Conservation (phyloP, 768 basidiomycete genomes). For the Tephrocybe sp. region DNA sequence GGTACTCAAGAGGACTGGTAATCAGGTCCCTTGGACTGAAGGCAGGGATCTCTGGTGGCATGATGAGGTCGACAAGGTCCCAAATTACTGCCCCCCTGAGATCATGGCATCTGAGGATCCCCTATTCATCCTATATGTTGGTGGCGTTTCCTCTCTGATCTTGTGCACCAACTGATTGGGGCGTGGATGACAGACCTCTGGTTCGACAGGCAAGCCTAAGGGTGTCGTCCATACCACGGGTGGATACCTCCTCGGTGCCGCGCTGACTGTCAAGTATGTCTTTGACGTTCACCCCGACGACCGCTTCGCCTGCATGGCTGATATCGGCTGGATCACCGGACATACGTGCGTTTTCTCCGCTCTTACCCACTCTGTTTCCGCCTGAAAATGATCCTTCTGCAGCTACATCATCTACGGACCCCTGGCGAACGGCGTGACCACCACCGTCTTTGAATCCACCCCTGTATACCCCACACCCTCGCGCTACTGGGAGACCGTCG, state of each 20-base stretch:
- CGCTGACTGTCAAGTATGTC: conserved; percentile 93
- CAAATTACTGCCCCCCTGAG: conserved; percentile 86
- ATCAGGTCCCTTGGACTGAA: conserved; percentile 72
- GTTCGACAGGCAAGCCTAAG: conserved; percentile 95
- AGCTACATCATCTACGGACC: conserved; percentile 96
- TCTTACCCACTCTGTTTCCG: neutral
- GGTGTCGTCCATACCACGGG: conserved; percentile 91
- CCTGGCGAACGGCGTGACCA: conserved; percentile 80
- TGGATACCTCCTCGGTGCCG: conserved; percentile 90
- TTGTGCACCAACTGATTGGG: conserved; percentile 10
- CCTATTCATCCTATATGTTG: conserved; percentile 96
- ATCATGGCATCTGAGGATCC: conserved; percentile 93
- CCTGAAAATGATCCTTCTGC: conserved; percentile 2
- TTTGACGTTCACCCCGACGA: conserved; percentile 98
- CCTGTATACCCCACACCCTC: conserved; percentile 96
- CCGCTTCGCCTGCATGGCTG: conserved; percentile 97
- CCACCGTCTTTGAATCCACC: conserved; percentile 93
- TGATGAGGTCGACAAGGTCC: conserved; percentile 83
- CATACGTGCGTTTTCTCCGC: conserved; percentile 58
- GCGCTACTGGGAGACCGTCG: conserved; percentile 96
- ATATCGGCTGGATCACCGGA: conserved; percentile 98
- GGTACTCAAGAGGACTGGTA: conserved; percentile 87
- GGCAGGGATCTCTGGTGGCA: conserved; percentile 97
- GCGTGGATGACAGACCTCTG: conserved; percentile 67
- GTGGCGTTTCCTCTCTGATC: conserved; percentile 28